These are phyloP conservation scores for Cyberlindnera americana DNA, from an alignment of 805 yeast genomes.

Conservation along the genomic window DNA sequence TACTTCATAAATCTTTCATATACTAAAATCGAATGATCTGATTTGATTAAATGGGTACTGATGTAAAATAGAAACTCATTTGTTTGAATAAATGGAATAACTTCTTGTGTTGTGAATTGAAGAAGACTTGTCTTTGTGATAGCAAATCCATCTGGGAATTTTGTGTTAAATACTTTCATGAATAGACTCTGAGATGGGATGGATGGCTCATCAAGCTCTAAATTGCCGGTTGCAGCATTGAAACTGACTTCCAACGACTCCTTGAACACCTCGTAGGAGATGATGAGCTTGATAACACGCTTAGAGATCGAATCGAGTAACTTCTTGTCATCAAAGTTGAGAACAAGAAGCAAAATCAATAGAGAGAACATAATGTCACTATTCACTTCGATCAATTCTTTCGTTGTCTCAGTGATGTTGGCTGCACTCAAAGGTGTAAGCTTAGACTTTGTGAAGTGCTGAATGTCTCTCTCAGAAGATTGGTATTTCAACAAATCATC, in stretches of 20 bases:
- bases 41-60: slow-evolving; percentile 12
- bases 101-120: slow-evolving; percentile 12
- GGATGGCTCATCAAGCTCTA: slow-evolving; percentile 24
- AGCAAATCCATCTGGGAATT: slow-evolving; percentile 17
- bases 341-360: slow-evolving; percentile 32
- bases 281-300: slow-evolving; percentile 18
- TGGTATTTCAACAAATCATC: slow-evolving; percentile 35
- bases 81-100: slow-evolving; percentile 20
- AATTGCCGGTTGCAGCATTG: slow-evolving; percentile 3
- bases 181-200: slow-evolving; percentile 15
- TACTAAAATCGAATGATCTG: slow-evolving; percentile 10
- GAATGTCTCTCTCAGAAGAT: slow-evolving; percentile 4
- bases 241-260: slow-evolving; percentile 18
- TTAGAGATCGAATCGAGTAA: slow-evolving; percentile 16
- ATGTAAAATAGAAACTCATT: slow-evolving; percentile 17
- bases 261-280: slow-evolving; percentile 20
- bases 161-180: slow-evolving; percentile 6
- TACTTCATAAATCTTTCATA: slow-evolving; percentile 19
- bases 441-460: slow-evolving; percentile 13
- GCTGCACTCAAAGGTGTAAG: slow-evolving; percentile 24
- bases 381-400: slow-evolving; percentile 29
- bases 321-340: slow-evolving; percentile 34
- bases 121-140: slow-evolving; percentile 12
- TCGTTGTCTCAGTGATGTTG: slow-evolving; percentile 27
- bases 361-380: slow-evolving; percentile 32